Evolutionary conservation across 257 asterid genomes (phyloP).

Genomic region (Ophiorrhiza pumila): DNA sequence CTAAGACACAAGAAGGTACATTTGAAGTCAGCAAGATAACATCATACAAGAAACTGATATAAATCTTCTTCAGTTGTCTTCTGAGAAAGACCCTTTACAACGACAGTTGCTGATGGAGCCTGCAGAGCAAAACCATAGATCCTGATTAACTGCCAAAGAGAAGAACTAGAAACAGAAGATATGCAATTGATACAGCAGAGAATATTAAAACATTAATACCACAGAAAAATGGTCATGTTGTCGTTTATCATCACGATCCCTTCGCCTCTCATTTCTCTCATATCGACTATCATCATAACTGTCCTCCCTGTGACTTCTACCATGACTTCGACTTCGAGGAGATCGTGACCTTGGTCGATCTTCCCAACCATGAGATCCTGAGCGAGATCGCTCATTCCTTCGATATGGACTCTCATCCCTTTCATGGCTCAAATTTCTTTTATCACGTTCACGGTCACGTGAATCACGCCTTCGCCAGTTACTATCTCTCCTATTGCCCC

Average conservation of each 20-base stretch:
- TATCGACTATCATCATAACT: constrained; percentile 72
- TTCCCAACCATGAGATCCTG: constrained; percentile 72
- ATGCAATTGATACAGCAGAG: background rate
- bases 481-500: constrained; percentile 74
- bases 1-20: constrained; percentile 14
- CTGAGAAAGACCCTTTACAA: constrained; percentile 94
- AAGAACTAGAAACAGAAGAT: constrained; percentile 14
- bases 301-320: constrained; percentile 81
- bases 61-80: constrained; percentile 96
- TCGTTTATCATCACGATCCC: constrained; percentile 77
- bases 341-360: constrained; percentile 83
- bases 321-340: constrained; percentile 82
- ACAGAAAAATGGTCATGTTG: constrained; percentile 60
- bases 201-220: constrained; percentile 34
- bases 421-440: constrained; percentile 73
- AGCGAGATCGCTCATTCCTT: constrained; percentile 65
- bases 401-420: constrained; percentile 71
- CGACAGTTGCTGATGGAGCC: constrained; percentile 97
- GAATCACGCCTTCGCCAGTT: constrained; percentile 79
- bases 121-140: constrained; percentile 28
- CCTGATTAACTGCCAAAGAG: constrained; percentile 22
- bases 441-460: constrained; percentile 79
- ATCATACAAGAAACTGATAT: constrained; percentile 78
- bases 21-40: constrained; percentile 20
- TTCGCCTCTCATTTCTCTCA: constrained; percentile 72